Evolutionary conservation across 1,284 basidiomycete genomes (phyloP).

Genomic region (Fistulina hepatica): DNA sequence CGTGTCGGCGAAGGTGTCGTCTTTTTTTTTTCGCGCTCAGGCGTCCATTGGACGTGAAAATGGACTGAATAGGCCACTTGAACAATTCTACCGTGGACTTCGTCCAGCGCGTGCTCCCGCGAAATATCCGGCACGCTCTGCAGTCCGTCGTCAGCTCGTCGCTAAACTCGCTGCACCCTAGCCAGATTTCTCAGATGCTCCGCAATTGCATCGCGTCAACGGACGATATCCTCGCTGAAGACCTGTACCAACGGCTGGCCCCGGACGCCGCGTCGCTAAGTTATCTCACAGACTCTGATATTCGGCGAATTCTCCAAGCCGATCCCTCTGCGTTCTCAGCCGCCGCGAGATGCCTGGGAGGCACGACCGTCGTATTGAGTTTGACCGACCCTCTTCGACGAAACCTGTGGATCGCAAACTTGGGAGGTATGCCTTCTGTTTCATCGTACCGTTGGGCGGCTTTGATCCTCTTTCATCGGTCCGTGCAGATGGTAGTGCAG

Average conservation of each 20-base stretch:
- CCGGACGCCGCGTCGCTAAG: constrained; percentile 13
- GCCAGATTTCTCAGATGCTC: constrained; percentile 32
- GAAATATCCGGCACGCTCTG: constrained; percentile 25
- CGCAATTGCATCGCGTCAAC: constrained; percentile 30
- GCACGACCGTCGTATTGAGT: constrained; percentile 49
- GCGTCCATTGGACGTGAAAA: constrained; percentile 10
- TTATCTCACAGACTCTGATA: constrained; percentile 13
- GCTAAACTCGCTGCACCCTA: constrained; percentile 22
- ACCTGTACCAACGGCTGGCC: too few relatives aligned
- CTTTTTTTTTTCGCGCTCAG: constrained; percentile 2
- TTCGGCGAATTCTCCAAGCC: constrained; percentile 19
- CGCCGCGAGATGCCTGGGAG: constrained; percentile 42
- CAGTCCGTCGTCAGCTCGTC: constrained; percentile 28
- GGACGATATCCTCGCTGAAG: constrained; percentile 32
- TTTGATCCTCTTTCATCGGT: constrained; percentile 3
- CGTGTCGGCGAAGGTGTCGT: too few relatives aligned
- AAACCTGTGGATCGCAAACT: constrained; percentile 54
- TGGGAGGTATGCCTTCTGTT: constrained; percentile 32
- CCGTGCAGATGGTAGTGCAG: constrained; percentile 43
- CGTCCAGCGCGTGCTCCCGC: constrained; percentile 34
- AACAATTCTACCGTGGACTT: constrained; percentile 50
- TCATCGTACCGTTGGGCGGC: neutral
- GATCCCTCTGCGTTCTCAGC: constrained; percentile 18
- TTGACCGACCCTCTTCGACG: constrained; percentile 39
- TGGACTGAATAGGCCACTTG: constrained; percentile 38